phyloP scores from a whole-genome alignment of 2,329 filamentous ascomycete genomes.

The Ophiostoma fasciatum region DNA sequence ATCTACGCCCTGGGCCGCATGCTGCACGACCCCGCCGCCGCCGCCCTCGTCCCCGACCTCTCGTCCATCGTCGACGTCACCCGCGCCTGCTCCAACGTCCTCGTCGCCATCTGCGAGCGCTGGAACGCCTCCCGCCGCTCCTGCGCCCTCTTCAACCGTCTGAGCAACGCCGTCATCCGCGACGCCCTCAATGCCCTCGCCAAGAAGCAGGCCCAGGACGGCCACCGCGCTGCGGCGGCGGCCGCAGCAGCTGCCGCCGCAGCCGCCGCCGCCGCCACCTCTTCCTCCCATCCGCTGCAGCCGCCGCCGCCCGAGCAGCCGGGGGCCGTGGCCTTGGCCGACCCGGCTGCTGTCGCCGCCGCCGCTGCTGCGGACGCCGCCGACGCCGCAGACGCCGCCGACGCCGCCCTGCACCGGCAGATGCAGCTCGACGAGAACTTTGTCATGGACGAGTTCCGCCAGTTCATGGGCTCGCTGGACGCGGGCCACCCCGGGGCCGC shows the following conservation, averaged over 20 bases:
- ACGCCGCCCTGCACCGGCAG: neutral
- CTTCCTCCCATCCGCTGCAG: too few species aligned
- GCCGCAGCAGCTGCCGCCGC: too few species aligned
- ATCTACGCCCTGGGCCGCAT: constrained; percentile 1
- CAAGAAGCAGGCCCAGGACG: neutral
- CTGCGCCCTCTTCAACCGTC: constrained; percentile 1
- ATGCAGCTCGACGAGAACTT: constrained; percentile 1
- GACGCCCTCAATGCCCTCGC: neutral
- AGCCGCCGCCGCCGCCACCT: too few species aligned
- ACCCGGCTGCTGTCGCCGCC: neutral
- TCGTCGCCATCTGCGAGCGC: constrained; percentile 1
- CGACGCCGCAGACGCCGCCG: neutral
- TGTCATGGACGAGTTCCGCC: constrained; percentile 3
- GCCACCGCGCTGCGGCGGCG: neutral
- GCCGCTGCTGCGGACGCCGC: neutral
- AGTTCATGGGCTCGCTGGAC: neutral
- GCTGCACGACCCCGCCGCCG: neutral
- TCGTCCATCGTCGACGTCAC: constrained; percentile 1
- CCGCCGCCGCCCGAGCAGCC: too few species aligned
- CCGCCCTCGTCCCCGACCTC: neutral
- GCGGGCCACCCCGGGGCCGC: neutral
- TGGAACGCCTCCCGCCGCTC: constrained; percentile 1
- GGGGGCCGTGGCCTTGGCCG: too few species aligned
- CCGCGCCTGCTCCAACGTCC: neutral
- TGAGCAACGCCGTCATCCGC: constrained; percentile 2